Conservation (phyloP, 257 asterid species). For the Cynanchum wilfordii region DNA sequence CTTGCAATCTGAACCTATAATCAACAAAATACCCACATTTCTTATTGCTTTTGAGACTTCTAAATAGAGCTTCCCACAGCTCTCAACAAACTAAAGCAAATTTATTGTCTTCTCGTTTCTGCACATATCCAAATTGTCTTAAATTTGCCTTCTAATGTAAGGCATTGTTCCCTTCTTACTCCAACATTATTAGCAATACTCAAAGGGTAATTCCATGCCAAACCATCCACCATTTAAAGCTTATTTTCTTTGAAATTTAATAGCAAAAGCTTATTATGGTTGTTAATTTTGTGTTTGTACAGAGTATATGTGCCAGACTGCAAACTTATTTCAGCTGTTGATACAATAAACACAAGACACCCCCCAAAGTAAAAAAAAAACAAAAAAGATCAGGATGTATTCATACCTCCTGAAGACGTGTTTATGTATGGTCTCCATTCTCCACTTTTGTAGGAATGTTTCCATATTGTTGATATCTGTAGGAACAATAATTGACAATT, state of each 20-base stretch:
- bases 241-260: not conserved
- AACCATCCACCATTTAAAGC: not conserved
- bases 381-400: not conserved
- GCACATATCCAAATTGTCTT: not conserved
- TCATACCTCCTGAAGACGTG: slow-evolving; percentile 63
- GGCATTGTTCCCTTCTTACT: not conserved
- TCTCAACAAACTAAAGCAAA: not conserved
- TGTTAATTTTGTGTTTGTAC: no score
- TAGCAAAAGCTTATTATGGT: no score
- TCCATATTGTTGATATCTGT: slow-evolving; percentile 92
- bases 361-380: no score
- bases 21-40: not conserved
- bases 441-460: slow-evolving; percentile 75
- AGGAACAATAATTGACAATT: slow-evolving; percentile 18
- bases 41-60: not conserved
- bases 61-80: not conserved
- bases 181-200: not conserved
- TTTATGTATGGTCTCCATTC: slow-evolving; percentile 90
- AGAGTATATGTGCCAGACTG: no score
- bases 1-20: not conserved
- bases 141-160: not conserved
- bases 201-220: not conserved
- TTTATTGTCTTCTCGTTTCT: not conserved
- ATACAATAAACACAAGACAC: not conserved
- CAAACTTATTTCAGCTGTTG: not conserved